Percentiles rank a stretch among this genome's conserved stretches.
phyloP scores from a whole-genome alignment of 2,329 filamentous ascomycete species.

The Scytalidium lignicola region DNA sequence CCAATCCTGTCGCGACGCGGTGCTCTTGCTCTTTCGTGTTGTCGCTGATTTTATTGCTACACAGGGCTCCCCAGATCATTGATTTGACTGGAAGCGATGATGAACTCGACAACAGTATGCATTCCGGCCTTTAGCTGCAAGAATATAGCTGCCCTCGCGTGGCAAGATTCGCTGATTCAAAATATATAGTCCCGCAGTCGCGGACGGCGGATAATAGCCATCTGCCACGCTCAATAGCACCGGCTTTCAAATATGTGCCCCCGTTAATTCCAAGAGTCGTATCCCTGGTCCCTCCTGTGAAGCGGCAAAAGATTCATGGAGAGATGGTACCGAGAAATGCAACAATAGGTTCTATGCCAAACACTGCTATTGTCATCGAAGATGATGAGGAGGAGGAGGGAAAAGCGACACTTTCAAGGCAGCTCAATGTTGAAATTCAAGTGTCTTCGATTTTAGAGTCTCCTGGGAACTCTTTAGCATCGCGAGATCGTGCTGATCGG shows the following conservation, averaged over 20 bases:
- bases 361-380: slow-evolving; percentile 41
- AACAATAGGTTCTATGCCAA: background rate
- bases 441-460: background rate
- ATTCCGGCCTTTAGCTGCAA: background rate
- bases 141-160: background rate
- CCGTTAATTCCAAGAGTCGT: background rate
- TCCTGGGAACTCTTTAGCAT: background rate
- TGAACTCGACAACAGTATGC: background rate
- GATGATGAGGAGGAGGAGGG: slow-evolving; percentile 32
- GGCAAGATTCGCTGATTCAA: background rate
- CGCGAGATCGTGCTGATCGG: background rate
- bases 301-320: background rate
- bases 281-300: background rate
- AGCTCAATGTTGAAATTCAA: slow-evolving; percentile 6
- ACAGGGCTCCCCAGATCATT: slow-evolving; percentile 1
- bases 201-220: background rate
- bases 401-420: slow-evolving; percentile 3
- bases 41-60: background rate
- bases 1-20: background rate
- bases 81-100: slow-evolving; percentile 9
- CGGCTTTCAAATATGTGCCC: background rate
- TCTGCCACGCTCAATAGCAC: background rate
- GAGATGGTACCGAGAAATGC: background rate
- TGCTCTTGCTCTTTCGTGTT: background rate
- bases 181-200: background rate